These are phyloP conservation scores for Chaetomium strumarium DNA, from an alignment of 2,329 filamentous ascomycete genomes.

Conservation along the genomic window DNA sequence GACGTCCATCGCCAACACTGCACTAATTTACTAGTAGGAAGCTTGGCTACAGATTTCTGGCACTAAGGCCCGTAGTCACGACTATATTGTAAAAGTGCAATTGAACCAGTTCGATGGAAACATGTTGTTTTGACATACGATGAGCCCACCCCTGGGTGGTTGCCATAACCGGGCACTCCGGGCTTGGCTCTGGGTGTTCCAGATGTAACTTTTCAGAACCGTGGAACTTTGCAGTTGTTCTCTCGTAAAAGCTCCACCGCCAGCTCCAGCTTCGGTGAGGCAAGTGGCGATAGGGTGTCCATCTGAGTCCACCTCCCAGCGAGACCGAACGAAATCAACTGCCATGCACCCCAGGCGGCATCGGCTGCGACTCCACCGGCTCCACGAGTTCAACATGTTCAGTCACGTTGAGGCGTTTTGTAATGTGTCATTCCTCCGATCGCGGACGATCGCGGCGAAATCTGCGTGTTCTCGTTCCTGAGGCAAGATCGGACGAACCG, in stretches of 20 bases:
- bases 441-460: conserved; percentile 2
- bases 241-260: conserved; percentile 10
- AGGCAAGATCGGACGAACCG: conserved; percentile 3
- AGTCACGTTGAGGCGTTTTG: not conserved
- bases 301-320: not conserved
- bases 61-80: too few relatives aligned
- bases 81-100: too few relatives aligned
- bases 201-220: not conserved
- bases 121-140: too few relatives aligned
- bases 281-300: conserved; percentile 1
- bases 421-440: conserved; percentile 5
- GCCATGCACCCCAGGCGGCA: conserved; percentile 12
- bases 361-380: conserved; percentile 4
- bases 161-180: too few relatives aligned
- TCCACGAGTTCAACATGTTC: conserved; percentile 2
- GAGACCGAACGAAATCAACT: not conserved
- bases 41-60: too few relatives aligned
- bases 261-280: conserved; percentile 8
- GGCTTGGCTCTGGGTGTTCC: too few relatives aligned
- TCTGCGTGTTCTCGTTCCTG: not conserved
- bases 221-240: conserved; percentile 1
- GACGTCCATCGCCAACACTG: too few relatives aligned
- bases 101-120: too few relatives aligned
- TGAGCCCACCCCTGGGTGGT: too few relatives aligned
- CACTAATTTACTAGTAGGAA: too few relatives aligned